Conservation (phyloP, 1,139 yeast species). For the Yamadazyma friedrichii region DNA sequence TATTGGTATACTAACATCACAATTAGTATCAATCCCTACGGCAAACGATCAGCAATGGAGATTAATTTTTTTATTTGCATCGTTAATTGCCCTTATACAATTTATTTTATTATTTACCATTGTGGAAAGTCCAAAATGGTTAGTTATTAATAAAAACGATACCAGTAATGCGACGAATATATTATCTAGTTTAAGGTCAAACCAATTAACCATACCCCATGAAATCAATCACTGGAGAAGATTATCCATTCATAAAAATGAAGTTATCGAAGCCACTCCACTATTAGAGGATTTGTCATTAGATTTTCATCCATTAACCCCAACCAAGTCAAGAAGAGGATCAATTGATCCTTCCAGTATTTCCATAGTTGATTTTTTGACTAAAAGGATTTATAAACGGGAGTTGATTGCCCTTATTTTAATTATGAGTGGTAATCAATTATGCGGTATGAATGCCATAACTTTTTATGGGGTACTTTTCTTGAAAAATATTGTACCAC, state of each 20-base stretch:
- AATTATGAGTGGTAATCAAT: conserved; percentile 40
- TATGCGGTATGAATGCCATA: conserved; percentile 42
- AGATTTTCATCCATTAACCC: conserved; percentile 7
- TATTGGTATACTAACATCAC: conserved; percentile 34
- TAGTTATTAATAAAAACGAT: conserved; percentile 30
- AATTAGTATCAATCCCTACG: conserved; percentile 30
- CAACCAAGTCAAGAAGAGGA: conserved; percentile 19
- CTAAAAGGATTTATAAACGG: conserved; percentile 19
- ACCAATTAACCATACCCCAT: conserved; percentile 26
- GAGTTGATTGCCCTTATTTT: conserved; percentile 31
- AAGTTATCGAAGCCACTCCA: conserved; percentile 12
- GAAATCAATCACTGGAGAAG: conserved; percentile 42
- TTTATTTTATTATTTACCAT: conserved; percentile 31
- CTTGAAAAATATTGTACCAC: conserved; percentile 24
- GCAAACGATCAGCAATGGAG: conserved; percentile 39
- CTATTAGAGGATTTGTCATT: conserved; percentile 13
- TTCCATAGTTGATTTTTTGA: conserved; percentile 24
- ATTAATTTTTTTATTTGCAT: conserved; percentile 27
- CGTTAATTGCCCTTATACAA: conserved; percentile 25
- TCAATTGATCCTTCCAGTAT: conserved; percentile 30
- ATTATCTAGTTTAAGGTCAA: conserved; percentile 28
- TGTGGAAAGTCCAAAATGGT: conserved; percentile 43
- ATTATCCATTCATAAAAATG: conserved; percentile 17
- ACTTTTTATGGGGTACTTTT: conserved; percentile 41
- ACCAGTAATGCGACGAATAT: conserved; percentile 27